Percentiles rank a stretch among this genome's conserved stretches.
phyloP scores from a whole-genome alignment of 257 asterid species.

The Fraxinus cuspidata region DNA sequence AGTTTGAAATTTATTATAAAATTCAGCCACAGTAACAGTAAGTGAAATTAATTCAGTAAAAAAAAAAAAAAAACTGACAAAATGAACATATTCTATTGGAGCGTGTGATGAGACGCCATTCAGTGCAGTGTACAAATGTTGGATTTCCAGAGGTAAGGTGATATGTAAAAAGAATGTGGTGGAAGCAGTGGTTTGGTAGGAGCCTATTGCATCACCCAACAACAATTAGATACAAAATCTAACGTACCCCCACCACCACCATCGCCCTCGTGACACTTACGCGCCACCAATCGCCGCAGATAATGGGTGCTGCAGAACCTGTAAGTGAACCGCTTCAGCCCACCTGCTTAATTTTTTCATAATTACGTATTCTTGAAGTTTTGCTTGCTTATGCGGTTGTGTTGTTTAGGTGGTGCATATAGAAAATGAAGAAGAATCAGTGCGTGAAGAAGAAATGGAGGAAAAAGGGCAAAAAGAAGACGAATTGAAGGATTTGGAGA shows the following conservation, averaged over 20 bases:
- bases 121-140: background rate
- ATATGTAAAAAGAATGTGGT: background rate
- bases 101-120: background rate
- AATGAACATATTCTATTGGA: background rate
- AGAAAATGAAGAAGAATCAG: constrained; percentile 34
- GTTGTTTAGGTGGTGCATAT: constrained; percentile 27
- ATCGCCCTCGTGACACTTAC: constrained; percentile 24
- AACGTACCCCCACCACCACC: constrained; percentile 39
- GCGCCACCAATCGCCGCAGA: constrained; percentile 44
- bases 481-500: constrained; percentile 66
- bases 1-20: too few species aligned
- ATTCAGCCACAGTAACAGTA: too few species aligned
- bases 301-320: constrained; percentile 70
- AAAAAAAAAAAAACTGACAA: background rate
- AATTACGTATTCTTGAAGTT: background rate
- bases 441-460: constrained; percentile 19
- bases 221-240: constrained; percentile 41
- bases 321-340: constrained; percentile 37
- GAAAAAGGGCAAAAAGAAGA: constrained; percentile 8
- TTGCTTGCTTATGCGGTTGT: background rate
- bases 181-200: constrained; percentile 27
- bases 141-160: background rate
- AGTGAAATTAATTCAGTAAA: too few species aligned
- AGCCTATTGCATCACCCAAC: constrained; percentile 34
- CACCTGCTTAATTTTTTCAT: background rate